A percentile compares a stretch with the other conserved stretches of the same genome.
Conservation (phyloP, 805 yeast genomes). For the Kazachstania kunashirensis region DNA sequence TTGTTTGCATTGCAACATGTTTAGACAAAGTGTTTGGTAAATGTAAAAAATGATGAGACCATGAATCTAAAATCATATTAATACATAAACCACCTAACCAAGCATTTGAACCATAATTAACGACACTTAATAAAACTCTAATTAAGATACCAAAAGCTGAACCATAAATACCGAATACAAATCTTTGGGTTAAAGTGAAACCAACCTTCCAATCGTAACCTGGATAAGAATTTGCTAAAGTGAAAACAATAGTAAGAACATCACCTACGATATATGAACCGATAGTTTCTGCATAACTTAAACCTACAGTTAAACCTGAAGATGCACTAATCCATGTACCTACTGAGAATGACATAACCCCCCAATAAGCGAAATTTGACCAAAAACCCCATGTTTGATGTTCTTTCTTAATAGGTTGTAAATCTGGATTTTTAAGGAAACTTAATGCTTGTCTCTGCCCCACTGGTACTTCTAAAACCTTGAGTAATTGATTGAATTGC, state of each 20-base stretch:
- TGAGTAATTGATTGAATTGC: conserved; percentile 4
- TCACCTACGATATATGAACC: conserved; percentile 40
- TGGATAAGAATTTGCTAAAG: conserved; percentile 39
- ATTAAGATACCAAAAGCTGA: conserved; percentile 34
- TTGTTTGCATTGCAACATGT: conserved; percentile 30
- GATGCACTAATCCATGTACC: conserved; percentile 40
- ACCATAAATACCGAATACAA: conserved; percentile 40
- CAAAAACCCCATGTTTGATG: conserved; percentile 33
- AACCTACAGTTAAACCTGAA: conserved; percentile 36
- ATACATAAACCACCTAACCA: conserved; percentile 38
- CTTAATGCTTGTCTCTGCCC: conserved; percentile 24
- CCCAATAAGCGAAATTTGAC: conserved; percentile 38
- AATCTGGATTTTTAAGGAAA: conserved; percentile 29
- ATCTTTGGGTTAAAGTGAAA: conserved; percentile 37
- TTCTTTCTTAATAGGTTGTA: conserved; percentile 20
- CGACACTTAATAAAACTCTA: conserved; percentile 37
- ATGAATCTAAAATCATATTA: conserved; percentile 32
- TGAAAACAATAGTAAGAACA: conserved; percentile 34
- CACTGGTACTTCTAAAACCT: conserved; percentile 26
- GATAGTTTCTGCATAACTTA: conserved; percentile 38
- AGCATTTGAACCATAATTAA: conserved; percentile 39
- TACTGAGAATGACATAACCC: conserved; percentile 35
- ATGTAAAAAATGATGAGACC: conserved; percentile 32
- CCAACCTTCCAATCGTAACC: conserved; percentile 44
- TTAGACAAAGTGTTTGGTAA: conserved; percentile 28